Percentiles rank a stretch among this genome's conserved stretches.
phyloP scores from a whole-genome alignment of 1,284 basidiomycete species.

The Marasmius sp. region DNA sequence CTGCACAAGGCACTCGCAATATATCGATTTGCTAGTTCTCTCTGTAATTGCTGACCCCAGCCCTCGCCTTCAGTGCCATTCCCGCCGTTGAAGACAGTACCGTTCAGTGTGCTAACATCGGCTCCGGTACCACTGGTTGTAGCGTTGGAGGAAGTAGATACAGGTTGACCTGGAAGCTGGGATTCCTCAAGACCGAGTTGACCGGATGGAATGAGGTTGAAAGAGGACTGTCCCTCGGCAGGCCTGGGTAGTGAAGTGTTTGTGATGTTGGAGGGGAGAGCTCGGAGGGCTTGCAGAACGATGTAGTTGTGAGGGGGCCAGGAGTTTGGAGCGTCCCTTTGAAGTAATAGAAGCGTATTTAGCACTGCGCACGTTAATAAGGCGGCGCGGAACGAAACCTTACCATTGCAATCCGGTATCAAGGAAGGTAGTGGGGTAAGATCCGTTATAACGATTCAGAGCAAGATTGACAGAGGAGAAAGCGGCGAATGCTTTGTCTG shows the following conservation, averaged over 20 bases:
- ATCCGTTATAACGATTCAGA: conserved; percentile 83
- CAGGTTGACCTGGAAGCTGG: conserved; percentile 67
- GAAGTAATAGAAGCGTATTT: not conserved
- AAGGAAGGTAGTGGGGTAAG: conserved; percentile 73
- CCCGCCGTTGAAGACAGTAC: conserved; percentile 76
- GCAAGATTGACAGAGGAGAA: conserved; percentile 78
- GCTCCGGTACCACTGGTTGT: conserved; percentile 50
- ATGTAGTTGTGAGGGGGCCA: conserved; percentile 92
- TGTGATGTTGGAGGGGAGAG: conserved; percentile 70
- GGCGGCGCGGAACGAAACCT: conserved; percentile 9
- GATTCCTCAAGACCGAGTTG: conserved; percentile 73
- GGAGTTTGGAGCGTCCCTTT: conserved; percentile 72
- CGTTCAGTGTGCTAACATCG: conserved; percentile 59
- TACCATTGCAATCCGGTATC: conserved; percentile 83
- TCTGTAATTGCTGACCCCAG: conserved; percentile 64
- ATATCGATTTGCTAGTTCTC: conserved; percentile 82
- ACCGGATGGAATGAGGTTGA: conserved; percentile 65
- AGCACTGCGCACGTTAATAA: not conserved
- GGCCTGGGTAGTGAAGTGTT: conserved; percentile 49
- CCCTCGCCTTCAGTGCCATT: conserved; percentile 62
- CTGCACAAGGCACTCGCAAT: conserved; percentile 83
- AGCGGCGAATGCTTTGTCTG: conserved; percentile 65
- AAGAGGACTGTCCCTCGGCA: conserved; percentile 53
- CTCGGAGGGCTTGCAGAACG: conserved; percentile 73
- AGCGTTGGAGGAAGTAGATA: conserved; percentile 51